A percentile compares a stretch with the other conserved stretches of the same genome.
Evolutionary conservation across 2,329 filamentous ascomycete genomes (phyloP).

Genomic region (Talaromyces sp.): DNA sequence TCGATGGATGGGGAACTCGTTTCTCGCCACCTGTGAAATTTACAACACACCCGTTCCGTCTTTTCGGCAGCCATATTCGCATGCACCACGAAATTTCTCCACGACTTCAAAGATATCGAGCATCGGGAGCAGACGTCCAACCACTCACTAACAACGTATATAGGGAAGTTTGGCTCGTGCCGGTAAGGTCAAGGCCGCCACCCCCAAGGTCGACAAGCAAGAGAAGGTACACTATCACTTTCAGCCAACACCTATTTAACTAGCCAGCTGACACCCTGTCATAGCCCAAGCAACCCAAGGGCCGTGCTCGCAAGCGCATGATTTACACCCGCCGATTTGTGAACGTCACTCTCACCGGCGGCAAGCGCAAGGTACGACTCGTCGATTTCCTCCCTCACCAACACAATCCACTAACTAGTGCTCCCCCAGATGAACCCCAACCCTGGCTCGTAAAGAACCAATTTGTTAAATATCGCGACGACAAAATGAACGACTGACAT

Average conservation of each 20-base stretch:
- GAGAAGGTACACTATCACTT: constrained; percentile 7
- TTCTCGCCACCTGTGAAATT: not conserved
- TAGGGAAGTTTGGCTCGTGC: constrained; percentile 71
- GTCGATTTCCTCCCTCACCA: not conserved
- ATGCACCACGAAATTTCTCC: constrained; percentile 30
- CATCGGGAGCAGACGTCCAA: not conserved
- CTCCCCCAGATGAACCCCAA: constrained; percentile 11
- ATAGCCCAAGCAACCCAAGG: constrained; percentile 91
- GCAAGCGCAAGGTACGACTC: constrained; percentile 79
- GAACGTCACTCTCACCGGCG: constrained; percentile 85
- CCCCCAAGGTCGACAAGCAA: constrained; percentile 54
- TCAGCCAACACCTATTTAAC: not conserved
- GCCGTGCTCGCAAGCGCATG: constrained; percentile 88
- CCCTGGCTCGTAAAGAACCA: constrained; percentile 10
- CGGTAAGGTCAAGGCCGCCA: constrained; percentile 87
- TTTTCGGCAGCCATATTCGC: constrained; percentile 61
- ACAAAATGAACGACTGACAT: not conserved
- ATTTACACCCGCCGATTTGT: constrained; percentile 92
- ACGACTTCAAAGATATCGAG: not conserved
- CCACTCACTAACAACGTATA: not conserved
- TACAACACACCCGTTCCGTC: not conserved
- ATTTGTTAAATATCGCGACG: not conserved
- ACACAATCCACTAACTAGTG: not conserved
- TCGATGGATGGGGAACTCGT: not conserved
- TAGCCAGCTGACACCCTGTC: constrained; percentile 64